Evolutionary conservation across 1,284 basidiomycete genomes (phyloP), one percentile per base, ranked within the genome.

Genomic region (Cutaneotrichosporon mucoides): DNA sequence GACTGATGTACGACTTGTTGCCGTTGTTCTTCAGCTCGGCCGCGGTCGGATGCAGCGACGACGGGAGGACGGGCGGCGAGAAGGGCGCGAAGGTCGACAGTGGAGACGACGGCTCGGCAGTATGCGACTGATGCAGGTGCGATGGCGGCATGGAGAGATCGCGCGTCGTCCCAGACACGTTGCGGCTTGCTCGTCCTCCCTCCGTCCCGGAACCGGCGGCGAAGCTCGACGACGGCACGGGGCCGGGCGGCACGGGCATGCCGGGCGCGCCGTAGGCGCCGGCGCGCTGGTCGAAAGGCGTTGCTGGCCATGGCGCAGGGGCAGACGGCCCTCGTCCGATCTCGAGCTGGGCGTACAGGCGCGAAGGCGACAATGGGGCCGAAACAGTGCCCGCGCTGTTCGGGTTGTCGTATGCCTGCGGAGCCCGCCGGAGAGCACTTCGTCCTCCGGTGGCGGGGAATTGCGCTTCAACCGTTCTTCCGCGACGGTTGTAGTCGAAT

Each of bases 271-370:
- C 62, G 24, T 54, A 64, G 5, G 59, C 46, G 34, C 57, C 48
- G 40, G 57, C 55, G 37, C 54, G 59, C 56, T 41, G 44, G 34
- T 45, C 53, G 43, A 50, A 57, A 15, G 16, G 42, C 36, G 33
- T 45, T 4, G 37, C 49, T 12, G 43, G 55, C 60, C 50, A 62
- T 15, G 54, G 61, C 15, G 58, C 49, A 3, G 54, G 58, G 12
- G 58, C 55, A 1, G 54, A 59, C 0, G 61, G 49, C 8, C 56
- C 65, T 10, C 61, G 59, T 40, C 72, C 71, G 24, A 73, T 57
- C 65, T 77, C 75, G 13, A 76, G 67, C 60, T 76, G 75, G 36
- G 74, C 74, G 50, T 75, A 75, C 40, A 75, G 56, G 34, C 74
- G 65, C 50, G 76, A 73, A 6, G 77, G 77, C 11, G 69, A 72